Percentiles rank a stretch among this genome's conserved stretches.
These are phyloP conservation scores for Verruconis gallopava DNA, from an alignment of 2,329 filamentous ascomycete genomes.

Conservation along the genomic window DNA sequence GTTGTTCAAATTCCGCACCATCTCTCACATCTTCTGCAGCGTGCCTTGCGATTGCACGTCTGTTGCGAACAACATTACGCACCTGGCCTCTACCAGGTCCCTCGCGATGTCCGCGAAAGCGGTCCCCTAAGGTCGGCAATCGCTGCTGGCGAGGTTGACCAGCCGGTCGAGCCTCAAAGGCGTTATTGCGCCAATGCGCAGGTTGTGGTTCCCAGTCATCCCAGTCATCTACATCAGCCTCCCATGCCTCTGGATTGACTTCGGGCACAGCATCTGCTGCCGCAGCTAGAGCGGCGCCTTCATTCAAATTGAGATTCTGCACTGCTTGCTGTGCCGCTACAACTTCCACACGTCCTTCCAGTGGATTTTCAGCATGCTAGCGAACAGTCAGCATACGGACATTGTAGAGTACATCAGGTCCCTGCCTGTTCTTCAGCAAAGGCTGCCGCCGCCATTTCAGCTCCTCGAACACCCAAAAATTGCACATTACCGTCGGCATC, in stretches of 20 bases:
- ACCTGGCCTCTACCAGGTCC: too few species aligned
- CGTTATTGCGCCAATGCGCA: not conserved
- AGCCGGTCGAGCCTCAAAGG: not conserved
- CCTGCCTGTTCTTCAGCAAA: not conserved
- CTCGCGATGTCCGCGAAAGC: too few species aligned
- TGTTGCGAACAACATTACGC: not conserved
- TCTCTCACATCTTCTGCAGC: not conserved
- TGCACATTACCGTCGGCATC: conserved; percentile 18
- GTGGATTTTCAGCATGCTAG: not conserved
- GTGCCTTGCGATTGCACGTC: not conserved
- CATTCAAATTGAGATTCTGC: not conserved
- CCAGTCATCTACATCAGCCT: not conserved
- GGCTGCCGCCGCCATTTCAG: not conserved
- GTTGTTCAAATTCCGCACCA: too few species aligned
- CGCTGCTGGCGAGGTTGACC: not conserved
- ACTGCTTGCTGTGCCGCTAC: not conserved
- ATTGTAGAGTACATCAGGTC: too few species aligned
- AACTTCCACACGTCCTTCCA: not conserved
- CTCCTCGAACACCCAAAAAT: not conserved
- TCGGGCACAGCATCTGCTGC: not conserved
- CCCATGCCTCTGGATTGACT: not conserved
- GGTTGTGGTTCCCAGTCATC: too few species aligned
- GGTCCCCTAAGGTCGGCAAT: not conserved
- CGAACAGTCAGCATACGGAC: too few species aligned
- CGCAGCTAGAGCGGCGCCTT: not conserved